phyloP scores from a whole-genome alignment of 164 flowering plant species.

The Tinospora cordifolia region DNA sequence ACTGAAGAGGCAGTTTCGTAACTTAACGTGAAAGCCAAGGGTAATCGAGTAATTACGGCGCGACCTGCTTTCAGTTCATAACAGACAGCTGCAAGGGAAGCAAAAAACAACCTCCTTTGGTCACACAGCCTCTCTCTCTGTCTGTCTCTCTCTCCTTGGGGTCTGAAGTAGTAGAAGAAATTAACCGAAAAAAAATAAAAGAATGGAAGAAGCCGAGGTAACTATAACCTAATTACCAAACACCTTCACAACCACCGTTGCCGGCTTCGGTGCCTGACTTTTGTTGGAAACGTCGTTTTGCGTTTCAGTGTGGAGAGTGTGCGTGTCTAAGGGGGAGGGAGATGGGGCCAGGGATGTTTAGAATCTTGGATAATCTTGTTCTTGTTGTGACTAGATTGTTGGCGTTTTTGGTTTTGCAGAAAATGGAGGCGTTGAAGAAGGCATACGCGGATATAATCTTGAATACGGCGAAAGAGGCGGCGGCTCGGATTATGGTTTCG shows the following conservation, averaged over 20 bases:
- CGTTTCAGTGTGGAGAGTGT: conserved; percentile 10
- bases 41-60: conserved; percentile 16
- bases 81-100: conserved; percentile 42
- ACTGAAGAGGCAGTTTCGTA: conserved; percentile 19
- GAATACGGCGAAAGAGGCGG: conserved; percentile 79
- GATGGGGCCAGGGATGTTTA: not conserved
- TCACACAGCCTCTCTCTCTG: too few relatives aligned
- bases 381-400: not conserved
- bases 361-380: not conserved
- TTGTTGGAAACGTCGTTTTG: not conserved
- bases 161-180: conserved; percentile 13
- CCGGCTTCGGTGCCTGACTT: not conserved
- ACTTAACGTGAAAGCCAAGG: conserved; percentile 9
- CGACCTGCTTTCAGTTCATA: conserved; percentile 53
- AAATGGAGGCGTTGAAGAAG: conserved; percentile 66
- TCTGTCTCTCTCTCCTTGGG: conserved; percentile 7
- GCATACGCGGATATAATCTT: conserved; percentile 80
- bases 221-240: conserved; percentile 5
- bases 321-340: too few relatives aligned
- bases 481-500: conserved; percentile 60
- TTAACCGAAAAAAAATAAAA: not conserved
- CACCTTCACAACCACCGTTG: conserved; percentile 3
- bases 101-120: conserved; percentile 1
- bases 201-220: conserved; percentile 45
- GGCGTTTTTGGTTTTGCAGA: conserved; percentile 25